phyloP scores from a whole-genome alignment of 2,329 filamentous ascomycete genomes.

The Dactylellina leptospora region DNA sequence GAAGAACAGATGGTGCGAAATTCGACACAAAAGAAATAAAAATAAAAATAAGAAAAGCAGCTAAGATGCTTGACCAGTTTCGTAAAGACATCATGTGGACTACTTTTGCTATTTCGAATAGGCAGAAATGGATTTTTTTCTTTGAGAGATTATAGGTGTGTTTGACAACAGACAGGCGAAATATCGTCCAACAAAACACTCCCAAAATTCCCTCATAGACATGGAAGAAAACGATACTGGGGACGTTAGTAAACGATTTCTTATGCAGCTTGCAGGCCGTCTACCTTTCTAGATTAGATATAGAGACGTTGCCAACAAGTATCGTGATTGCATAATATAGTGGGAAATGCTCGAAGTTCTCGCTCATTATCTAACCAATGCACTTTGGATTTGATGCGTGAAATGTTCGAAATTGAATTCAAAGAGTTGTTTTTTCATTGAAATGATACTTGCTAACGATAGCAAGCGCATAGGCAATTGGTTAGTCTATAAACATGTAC shows the following conservation, averaged over 20 bases:
- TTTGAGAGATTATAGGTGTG: not conserved
- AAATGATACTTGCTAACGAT: conserved; percentile 10
- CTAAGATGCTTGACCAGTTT: conserved; percentile 47
- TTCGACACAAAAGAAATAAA: too few species aligned
- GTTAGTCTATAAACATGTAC: conserved; percentile 50
- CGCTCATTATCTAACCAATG: too few species aligned
- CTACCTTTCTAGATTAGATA: conserved; percentile 22
- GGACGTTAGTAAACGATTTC: conserved; percentile 28
- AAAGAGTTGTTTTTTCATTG: too few species aligned
- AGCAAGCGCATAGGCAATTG: conserved; percentile 26
- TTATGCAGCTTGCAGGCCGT: conserved; percentile 22
- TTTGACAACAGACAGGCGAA: not conserved
- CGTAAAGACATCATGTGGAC: conserved; percentile 51
- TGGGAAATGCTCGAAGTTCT: not conserved
- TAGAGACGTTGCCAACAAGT: too few species aligned
- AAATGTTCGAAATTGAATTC: too few species aligned
- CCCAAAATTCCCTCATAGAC: conserved; percentile 51
- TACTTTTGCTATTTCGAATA: conserved; percentile 27
- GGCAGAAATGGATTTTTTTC: conserved; percentile 32
- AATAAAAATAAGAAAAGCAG: too few species aligned
- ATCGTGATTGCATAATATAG: conserved; percentile 32
- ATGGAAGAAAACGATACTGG: conserved; percentile 18
- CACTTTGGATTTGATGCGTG: too few species aligned
- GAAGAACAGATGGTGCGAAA: conserved; percentile 46
- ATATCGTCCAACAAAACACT: not conserved